phyloP scores from a whole-genome alignment of 1,284 basidiomycete species.

The Tilletia caries region DNA sequence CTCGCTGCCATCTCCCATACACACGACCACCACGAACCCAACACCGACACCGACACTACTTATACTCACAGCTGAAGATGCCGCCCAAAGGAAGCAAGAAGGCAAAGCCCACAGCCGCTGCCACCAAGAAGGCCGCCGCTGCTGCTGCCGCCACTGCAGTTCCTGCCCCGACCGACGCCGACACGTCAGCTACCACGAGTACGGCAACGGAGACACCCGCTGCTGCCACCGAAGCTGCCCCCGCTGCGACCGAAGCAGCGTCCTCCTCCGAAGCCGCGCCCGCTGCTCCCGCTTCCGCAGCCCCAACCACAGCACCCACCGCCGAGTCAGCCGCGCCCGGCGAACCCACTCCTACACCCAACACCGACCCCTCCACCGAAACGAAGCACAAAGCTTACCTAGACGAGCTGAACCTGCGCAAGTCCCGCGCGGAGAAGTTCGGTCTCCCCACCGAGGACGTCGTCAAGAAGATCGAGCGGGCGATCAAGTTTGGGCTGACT shows the following conservation, averaged over 20 bases:
- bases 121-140: not conserved
- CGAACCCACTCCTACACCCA: no score
- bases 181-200: not conserved
- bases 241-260: not conserved
- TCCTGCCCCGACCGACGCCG: not conserved
- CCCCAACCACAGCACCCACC: not conserved
- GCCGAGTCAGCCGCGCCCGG: no score
- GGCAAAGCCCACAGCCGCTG: constrained; percentile 2
- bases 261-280: not conserved
- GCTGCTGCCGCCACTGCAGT: constrained; percentile 12
- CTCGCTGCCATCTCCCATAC: no score
- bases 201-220: not conserved
- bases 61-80: not conserved
- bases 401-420: constrained; percentile 46
- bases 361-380: constrained; percentile 18
- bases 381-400: constrained; percentile 35
- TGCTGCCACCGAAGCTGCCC: not conserved
- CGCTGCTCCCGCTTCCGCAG: not conserved
- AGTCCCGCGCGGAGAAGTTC: constrained; percentile 42
- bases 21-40: no score
- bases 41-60: no score
- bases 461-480: constrained; percentile 32
- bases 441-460: constrained; percentile 38
- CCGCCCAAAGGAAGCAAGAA: constrained; percentile 13
- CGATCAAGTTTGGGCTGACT: constrained; percentile 42